These are phyloP conservation scores for Colletotrichum paranaense DNA, from an alignment of 2,329 filamentous ascomycete species.

Conservation along the genomic window DNA sequence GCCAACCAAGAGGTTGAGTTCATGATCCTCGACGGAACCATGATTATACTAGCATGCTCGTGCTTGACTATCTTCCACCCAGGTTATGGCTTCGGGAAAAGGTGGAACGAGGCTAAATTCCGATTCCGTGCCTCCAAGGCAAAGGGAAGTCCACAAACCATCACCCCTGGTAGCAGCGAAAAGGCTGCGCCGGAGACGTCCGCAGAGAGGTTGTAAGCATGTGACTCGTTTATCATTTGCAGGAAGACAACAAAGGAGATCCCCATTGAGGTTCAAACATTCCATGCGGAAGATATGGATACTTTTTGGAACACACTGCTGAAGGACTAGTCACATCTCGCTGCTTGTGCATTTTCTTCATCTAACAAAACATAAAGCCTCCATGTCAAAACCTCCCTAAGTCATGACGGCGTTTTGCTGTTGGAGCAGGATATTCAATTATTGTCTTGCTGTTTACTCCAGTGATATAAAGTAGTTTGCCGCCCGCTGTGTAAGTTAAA, in stretches of 20 bases:
- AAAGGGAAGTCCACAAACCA: background rate
- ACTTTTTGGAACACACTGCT: background rate
- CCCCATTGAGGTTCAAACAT: background rate
- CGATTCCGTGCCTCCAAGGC: background rate
- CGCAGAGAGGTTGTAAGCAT: background rate
- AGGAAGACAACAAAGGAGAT: background rate
- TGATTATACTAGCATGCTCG: conserved; percentile 5
- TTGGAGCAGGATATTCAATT: too few relatives aligned
- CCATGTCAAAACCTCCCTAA: too few relatives aligned
- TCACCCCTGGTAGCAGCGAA: background rate
- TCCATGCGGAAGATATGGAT: background rate
- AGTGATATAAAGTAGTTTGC: too few relatives aligned
- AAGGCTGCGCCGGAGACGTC: background rate
- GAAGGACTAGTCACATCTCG: background rate
- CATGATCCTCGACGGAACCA: conserved; percentile 10
- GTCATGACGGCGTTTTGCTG: too few relatives aligned
- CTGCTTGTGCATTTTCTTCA: too few relatives aligned
- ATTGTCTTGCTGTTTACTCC: too few relatives aligned
- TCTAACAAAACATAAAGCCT: too few relatives aligned
- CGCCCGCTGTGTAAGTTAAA: too few relatives aligned
- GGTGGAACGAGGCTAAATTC: conserved; percentile 21
- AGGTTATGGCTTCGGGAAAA: background rate
- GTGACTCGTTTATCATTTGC: too few relatives aligned
- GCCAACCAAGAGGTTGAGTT: conserved; percentile 16
- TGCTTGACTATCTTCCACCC: conserved; percentile 11